Conservation (phyloP, 1,139 yeast species). For the Suhomyces kunorum region DNA sequence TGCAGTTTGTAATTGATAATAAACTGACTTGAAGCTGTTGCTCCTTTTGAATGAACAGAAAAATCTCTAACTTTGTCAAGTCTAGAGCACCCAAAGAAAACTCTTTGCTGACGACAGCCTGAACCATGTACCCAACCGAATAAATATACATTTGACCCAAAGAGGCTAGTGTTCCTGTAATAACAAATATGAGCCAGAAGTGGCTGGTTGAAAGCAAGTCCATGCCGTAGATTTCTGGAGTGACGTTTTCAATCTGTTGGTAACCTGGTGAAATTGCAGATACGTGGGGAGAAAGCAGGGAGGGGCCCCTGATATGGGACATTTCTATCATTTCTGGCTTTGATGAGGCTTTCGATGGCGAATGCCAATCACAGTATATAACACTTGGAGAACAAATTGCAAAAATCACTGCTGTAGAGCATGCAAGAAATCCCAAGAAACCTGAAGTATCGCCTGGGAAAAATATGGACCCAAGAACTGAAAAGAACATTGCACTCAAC, state of each 20-base stretch:
- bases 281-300: constrained; percentile 12
- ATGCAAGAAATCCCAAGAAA: constrained; percentile 49
- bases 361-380: constrained; percentile 40
- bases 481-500: constrained; percentile 57
- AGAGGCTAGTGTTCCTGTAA: constrained; percentile 54
- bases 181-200: constrained; percentile 52
- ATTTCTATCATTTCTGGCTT: constrained; percentile 15
- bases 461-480: constrained; percentile 48
- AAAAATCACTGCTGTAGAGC: constrained; percentile 41
- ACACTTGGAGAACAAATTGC: constrained; percentile 50
- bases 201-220: constrained; percentile 33
- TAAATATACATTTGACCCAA: constrained; percentile 65
- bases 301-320: constrained; percentile 13
- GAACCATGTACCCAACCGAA: constrained; percentile 61
- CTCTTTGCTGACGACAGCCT: constrained; percentile 39
- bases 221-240: constrained; percentile 19
- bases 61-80: background rate
- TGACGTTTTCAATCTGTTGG: constrained; percentile 5
- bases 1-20: constrained; percentile 54
- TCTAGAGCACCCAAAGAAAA: constrained; percentile 4
- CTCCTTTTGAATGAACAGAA: constrained; percentile 38
- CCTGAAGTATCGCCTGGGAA: constrained; percentile 54
- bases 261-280: constrained; percentile 11
- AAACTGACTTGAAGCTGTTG: constrained; percentile 61
- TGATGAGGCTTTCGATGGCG: background rate